A percentile compares a stretch with the other conserved stretches of the same genome.
These are phyloP conservation scores for Euphrasia confusa DNA, from an alignment of 257 asterid genomes.

Conservation along the genomic window DNA sequence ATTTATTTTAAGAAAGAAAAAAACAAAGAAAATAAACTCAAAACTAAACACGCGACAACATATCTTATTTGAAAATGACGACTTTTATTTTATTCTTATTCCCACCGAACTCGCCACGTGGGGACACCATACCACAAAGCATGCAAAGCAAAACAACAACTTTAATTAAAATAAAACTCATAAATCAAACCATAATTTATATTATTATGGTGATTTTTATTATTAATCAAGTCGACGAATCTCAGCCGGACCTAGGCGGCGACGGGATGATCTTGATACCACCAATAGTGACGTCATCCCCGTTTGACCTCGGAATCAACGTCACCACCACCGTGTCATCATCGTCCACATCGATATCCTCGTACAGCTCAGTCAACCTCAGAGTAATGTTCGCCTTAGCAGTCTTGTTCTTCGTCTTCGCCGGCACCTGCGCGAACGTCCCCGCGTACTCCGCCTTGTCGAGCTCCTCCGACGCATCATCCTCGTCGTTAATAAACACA, in stretches of 20 bases:
- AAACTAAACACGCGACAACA: no score
- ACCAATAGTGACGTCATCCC: slow-evolving; percentile 36
- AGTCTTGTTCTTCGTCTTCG: slow-evolving; percentile 26
- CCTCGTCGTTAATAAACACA: slow-evolving; percentile 50
- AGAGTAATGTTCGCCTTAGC: slow-evolving; percentile 22
- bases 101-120: background rate
- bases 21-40: no score
- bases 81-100: background rate
- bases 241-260: slow-evolving; percentile 24
- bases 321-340: slow-evolving; percentile 39
- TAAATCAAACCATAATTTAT: background rate
- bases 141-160: no score
- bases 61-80: no score
- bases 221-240: slow-evolving; percentile 1
- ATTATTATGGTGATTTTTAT: no score
- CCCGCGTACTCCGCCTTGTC: slow-evolving; percentile 50
- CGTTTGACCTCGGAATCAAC: slow-evolving; percentile 34
- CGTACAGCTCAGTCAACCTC: slow-evolving; percentile 31
- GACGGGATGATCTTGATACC: slow-evolving; percentile 40
- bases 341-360: slow-evolving; percentile 33
- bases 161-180: background rate
- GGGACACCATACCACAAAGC: background rate
- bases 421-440: slow-evolving; percentile 50
- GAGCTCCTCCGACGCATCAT: slow-evolving; percentile 29
- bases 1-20: no score